These are phyloP conservation scores for Chloranthus sessilifolius DNA, from an alignment of 164 flowering plant genomes.

Conservation along the genomic window DNA sequence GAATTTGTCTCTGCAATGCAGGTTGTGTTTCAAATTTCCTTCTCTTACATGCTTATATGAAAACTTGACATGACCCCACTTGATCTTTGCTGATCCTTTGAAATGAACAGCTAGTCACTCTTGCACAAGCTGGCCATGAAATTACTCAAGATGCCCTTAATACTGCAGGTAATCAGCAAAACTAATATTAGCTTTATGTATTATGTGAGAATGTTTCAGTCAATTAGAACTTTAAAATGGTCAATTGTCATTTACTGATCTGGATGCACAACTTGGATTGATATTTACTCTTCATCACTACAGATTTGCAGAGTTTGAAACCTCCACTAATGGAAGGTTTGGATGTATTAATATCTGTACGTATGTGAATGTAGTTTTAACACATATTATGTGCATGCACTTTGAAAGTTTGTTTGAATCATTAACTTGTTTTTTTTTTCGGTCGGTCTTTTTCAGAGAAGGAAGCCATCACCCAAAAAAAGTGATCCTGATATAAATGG, in stretches of 20 bases:
- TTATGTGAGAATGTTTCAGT: too few species aligned
- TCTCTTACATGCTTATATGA: not conserved
- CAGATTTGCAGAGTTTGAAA: constrained; percentile 24
- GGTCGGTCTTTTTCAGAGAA: constrained; percentile 38
- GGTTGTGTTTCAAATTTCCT: constrained; percentile 30
- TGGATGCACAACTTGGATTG: too few species aligned
- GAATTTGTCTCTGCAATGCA: constrained; percentile 90
- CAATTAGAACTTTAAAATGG: too few species aligned
- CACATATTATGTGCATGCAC: not conserved
- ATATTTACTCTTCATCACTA: constrained; percentile 9
- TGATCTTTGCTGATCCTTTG: constrained; percentile 2
- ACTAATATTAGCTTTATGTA: too few species aligned
- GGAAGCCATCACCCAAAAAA: constrained; percentile 33
- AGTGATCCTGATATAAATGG: constrained; percentile 50
- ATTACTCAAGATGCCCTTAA: constrained; percentile 46
- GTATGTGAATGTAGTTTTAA: too few species aligned
- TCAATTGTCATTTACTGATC: too few species aligned
- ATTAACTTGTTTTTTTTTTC: not conserved
- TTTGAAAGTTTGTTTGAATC: not conserved
- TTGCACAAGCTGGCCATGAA: constrained; percentile 80
- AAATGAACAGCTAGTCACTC: constrained; percentile 53
- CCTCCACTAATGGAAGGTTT: constrained; percentile 68
- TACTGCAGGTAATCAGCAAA: constrained; percentile 52
- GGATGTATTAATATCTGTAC: constrained; percentile 63
- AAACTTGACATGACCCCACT: constrained; percentile 2